Evolutionary conservation across 2,329 filamentous ascomycete species (phyloP).

Genomic region (Coleophoma cylindrospora): DNA sequence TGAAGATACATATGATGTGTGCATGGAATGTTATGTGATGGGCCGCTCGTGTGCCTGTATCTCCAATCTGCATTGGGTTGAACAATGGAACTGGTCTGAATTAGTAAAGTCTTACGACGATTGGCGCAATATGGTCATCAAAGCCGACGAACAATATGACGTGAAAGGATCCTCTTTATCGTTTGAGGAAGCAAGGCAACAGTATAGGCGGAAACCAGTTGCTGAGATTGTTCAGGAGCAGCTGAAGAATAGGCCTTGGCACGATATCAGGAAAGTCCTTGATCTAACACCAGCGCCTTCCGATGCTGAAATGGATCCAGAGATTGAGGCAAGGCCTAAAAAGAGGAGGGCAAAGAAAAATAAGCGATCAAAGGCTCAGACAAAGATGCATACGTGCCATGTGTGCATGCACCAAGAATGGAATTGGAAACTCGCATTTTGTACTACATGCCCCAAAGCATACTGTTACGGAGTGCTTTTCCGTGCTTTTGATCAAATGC

Average conservation of each 20-base stretch:
- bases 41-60: conserved; percentile 88
- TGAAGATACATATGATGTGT: conserved; percentile 88
- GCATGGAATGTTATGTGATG: conserved; percentile 99
- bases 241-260: conserved; percentile 72
- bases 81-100: conserved; percentile 85
- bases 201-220: conserved; percentile 68
- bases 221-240: conserved; percentile 95
- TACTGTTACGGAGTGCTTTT: conserved; percentile 96
- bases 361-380: conserved; percentile 28
- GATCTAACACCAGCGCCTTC: conserved; percentile 32
- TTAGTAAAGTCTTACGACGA: conserved; percentile 72
- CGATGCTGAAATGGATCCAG: conserved; percentile 50
- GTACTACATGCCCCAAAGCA: conserved; percentile 67
- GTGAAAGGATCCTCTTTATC: conserved; percentile 63
- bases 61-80: conserved; percentile 81
- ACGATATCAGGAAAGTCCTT: conserved; percentile 56
- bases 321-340: conserved; percentile 56
- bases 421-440: conserved; percentile 79
- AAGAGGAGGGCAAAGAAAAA: conserved; percentile 59
- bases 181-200: conserved; percentile 64
- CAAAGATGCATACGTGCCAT: conserved; percentile 63
- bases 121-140: conserved; percentile 76
- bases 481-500: conserved; percentile 86
- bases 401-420: conserved; percentile 78
- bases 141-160: conserved; percentile 64